Evolutionary conservation across 768 basidiomycete genomes (phyloP).

Genomic region (Boletus reticulatus): DNA sequence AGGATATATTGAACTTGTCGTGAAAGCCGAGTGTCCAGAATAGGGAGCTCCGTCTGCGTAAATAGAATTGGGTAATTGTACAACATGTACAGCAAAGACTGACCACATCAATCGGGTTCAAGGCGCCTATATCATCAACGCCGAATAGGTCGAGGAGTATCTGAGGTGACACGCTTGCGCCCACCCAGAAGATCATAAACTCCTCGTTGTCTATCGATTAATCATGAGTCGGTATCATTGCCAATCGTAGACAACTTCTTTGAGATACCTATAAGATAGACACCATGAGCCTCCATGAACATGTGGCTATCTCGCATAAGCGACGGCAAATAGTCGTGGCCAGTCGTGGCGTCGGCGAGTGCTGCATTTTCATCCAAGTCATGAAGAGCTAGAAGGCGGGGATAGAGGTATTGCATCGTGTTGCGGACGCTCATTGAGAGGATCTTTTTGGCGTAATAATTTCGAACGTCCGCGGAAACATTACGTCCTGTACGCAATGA

Average conservation of each 20-base stretch:
- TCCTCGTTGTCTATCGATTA: constrained; percentile 78
- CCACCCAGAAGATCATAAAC: constrained; percentile 86
- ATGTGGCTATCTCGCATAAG: constrained; percentile 80
- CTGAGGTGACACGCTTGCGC: constrained; percentile 76
- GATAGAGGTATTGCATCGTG: constrained; percentile 82
- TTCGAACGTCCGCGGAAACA: constrained; percentile 93
- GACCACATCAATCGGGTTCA: constrained; percentile 68
- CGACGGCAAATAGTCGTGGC: constrained; percentile 63
- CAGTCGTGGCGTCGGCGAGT: constrained; percentile 58
- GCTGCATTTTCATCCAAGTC: constrained; percentile 72
- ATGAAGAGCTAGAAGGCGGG: constrained; percentile 84
- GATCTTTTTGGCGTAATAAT: constrained; percentile 77
- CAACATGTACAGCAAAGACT: constrained; percentile 17
- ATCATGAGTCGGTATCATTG: constrained; percentile 10
- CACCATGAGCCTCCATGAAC: constrained; percentile 86
- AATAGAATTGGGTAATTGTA: constrained; percentile 3
- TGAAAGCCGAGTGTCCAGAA: constrained; percentile 72
- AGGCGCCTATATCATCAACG: constrained; percentile 68
- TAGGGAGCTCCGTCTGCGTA: constrained; percentile 64
- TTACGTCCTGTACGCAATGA: constrained; percentile 55
- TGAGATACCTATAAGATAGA: constrained; percentile 85
- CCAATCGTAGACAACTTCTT: constrained; percentile 10
- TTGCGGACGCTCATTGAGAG: constrained; percentile 65
- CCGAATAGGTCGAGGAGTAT: constrained; percentile 82
- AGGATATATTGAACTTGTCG: constrained; percentile 85